These are phyloP conservation scores for Podaxis mareebaensis DNA, from an alignment of 768 basidiomycete genomes.

Conservation along the genomic window DNA sequence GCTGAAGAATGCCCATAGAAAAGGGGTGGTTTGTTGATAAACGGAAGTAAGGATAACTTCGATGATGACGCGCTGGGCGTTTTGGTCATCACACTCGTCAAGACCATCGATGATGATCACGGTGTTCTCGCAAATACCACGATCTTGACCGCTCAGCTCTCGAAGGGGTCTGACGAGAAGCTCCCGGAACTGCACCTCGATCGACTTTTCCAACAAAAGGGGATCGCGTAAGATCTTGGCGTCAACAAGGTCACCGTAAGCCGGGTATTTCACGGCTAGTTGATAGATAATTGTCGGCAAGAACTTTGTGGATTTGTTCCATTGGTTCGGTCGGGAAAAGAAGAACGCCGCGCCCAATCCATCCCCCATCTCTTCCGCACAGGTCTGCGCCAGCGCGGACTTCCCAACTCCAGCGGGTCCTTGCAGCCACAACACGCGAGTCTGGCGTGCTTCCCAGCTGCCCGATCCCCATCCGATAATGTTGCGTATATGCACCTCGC, in stretches of 20 bases:
- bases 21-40: slow-evolving; percentile 1
- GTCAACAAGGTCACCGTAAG: background rate
- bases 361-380: background rate
- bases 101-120: slow-evolving; percentile 25
- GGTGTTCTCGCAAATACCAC: background rate
- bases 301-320: background rate
- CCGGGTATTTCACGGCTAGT: background rate
- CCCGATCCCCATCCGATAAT: background rate
- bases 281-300: background rate
- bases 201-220: background rate
- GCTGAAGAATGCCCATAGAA: slow-evolving; percentile 27
- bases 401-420: background rate
- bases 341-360: background rate
- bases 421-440: background rate
- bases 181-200: background rate
- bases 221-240: background rate
- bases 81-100: slow-evolving; percentile 23
- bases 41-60: slow-evolving; percentile 3
- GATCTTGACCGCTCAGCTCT: too few relatives aligned
- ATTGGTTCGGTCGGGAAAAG: background rate
- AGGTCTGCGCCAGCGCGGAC: background rate
- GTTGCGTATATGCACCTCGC: background rate
- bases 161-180: background rate
- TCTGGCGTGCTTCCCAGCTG: background rate
- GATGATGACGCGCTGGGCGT: slow-evolving; percentile 20